Conservation (phyloP, 371 early-diverging fungal genomes). For the Rhizomucor pusillus region DNA sequence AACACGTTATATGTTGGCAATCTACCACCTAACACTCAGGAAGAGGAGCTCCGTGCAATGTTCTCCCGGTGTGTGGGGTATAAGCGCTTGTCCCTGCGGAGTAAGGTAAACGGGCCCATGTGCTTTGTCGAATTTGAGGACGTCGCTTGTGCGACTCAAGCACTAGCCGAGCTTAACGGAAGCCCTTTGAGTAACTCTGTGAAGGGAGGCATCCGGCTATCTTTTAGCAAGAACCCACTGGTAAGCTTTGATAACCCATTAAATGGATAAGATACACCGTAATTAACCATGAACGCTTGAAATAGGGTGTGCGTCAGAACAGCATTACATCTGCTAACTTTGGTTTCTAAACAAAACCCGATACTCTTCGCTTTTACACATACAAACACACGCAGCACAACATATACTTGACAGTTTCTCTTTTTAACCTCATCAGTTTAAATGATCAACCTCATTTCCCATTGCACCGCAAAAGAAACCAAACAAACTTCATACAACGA, state of each 20-base stretch:
- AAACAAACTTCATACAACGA: neutral
- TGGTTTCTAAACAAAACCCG: neutral
- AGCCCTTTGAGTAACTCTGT: constrained; percentile 75
- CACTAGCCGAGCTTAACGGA: constrained; percentile 81
- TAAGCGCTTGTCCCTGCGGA: constrained; percentile 81
- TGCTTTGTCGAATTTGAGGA: constrained; percentile 92
- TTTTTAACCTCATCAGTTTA: neutral
- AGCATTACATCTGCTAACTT: neutral
- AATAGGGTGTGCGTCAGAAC: constrained; percentile 1
- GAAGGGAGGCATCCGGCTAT: constrained; percentile 90
- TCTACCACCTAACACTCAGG: constrained; percentile 76
- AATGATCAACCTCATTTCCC: neutral
- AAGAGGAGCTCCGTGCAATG: constrained; percentile 78
- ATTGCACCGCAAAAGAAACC: neutral
- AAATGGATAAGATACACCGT: no score
- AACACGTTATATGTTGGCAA: constrained; percentile 97
- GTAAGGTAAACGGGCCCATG: constrained; percentile 82
- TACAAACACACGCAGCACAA: no score
- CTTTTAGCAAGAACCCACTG: constrained; percentile 89
- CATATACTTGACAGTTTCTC: neutral
- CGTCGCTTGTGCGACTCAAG: constrained; percentile 81
- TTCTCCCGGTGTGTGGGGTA: constrained; percentile 80
- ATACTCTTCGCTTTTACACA: no score
- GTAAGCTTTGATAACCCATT: no score
- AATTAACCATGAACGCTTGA: no score